Conservation (phyloP, 1,284 basidiomycete species). For the Termitomyces sp. region DNA sequence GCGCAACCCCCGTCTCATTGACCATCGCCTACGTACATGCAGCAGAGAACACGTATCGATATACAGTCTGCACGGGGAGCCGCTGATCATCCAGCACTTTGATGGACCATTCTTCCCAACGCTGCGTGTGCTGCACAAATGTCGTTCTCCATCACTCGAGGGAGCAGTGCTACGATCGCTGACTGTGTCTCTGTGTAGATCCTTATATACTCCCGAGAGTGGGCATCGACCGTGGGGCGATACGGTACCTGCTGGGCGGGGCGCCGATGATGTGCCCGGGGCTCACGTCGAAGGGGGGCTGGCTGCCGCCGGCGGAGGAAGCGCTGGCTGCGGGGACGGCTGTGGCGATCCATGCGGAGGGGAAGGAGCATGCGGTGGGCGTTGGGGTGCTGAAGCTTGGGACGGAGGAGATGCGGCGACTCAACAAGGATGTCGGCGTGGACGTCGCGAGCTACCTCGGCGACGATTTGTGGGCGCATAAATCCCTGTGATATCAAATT, state of each 20-base stretch:
- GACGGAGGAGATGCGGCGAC: constrained; percentile 84
- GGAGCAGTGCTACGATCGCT: neutral
- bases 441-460: constrained; percentile 85
- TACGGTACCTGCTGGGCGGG: constrained; percentile 92
- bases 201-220: constrained; percentile 87
- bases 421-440: constrained; percentile 90
- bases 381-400: constrained; percentile 82
- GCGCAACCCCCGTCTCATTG: constrained; percentile 2
- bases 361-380: constrained; percentile 91
- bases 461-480: constrained; percentile 84
- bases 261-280: constrained; percentile 98
- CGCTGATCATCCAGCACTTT: constrained; percentile 96
- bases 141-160: constrained; percentile 33
- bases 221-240: constrained; percentile 93
- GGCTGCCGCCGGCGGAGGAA: constrained; percentile 71
- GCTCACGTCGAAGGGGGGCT: constrained; percentile 87
- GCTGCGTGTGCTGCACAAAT: constrained; percentile 86
- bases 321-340: constrained; percentile 67
- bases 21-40: constrained; percentile 4
- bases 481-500: constrained; percentile 70
- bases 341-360: constrained; percentile 90
- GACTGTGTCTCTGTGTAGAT: constrained; percentile 44
- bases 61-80: constrained; percentile 81
- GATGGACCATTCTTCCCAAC: constrained; percentile 93
- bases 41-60: constrained; percentile 96